phyloP scores from a whole-genome alignment of 2,329 filamentous ascomycete species.

The Aspergillus viridinutans region DNA sequence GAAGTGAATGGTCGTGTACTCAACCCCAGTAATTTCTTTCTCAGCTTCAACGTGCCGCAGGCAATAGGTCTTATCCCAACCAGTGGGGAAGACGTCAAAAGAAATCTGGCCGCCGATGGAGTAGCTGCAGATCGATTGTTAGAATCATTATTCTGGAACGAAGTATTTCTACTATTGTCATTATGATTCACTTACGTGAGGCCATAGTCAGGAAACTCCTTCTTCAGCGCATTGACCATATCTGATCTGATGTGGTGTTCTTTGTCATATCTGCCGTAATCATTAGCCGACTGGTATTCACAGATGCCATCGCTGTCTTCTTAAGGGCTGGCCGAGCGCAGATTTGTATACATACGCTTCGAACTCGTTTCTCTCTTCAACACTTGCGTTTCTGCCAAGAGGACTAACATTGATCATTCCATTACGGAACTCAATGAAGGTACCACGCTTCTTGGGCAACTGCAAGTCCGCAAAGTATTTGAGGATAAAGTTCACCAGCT shows the following conservation, averaged over 20 bases:
- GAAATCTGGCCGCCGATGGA: constrained; percentile 97
- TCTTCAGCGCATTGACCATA: constrained; percentile 71
- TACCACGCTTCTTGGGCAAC: constrained; percentile 60
- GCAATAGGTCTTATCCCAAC: constrained; percentile 99
- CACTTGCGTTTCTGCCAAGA: constrained; percentile 74
- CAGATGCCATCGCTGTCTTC: neutral
- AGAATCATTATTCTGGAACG: neutral
- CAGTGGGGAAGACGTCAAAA: constrained; percentile 93
- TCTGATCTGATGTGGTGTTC: constrained; percentile 69
- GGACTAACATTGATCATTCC: constrained; percentile 64
- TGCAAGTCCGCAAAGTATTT: constrained; percentile 59
- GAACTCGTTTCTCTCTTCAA: constrained; percentile 75
- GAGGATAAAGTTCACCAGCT: constrained; percentile 55
- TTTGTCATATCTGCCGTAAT: constrained; percentile 61
- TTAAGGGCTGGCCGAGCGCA: neutral
- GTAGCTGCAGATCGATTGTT: constrained; percentile 53
- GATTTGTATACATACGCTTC: constrained; percentile 48
- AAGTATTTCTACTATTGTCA: neutral
- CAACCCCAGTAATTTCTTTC: constrained; percentile 57
- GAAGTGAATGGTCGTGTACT: constrained; percentile 90
- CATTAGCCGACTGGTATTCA: constrained; percentile 7
- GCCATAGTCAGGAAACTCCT: constrained; percentile 76
- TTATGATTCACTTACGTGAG: constrained; percentile 63
- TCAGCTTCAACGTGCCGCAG: constrained; percentile 81
- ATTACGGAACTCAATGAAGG: constrained; percentile 64